phyloP scores from a whole-genome alignment of 1,284 basidiomycete species.

The Coriolopsis trogii region DNA sequence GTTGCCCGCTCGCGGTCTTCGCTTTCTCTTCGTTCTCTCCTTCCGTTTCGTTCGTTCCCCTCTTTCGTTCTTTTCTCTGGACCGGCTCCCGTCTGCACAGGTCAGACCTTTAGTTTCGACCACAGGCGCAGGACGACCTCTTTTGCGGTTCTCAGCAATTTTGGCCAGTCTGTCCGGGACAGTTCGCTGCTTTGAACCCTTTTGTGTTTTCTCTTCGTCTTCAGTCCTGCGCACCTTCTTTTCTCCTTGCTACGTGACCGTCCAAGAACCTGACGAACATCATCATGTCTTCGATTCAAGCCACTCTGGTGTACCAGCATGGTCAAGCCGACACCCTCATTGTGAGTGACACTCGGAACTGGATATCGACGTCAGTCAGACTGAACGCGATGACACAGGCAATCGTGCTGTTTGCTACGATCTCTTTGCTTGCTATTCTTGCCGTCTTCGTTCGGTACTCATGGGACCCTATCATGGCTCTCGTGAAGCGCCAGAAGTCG shows the following conservation, averaged over 20 bases:
- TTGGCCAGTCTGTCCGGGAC: conserved; percentile 39
- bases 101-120: conserved; percentile 35
- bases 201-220: conserved; percentile 21
- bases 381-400: conserved; percentile 36
- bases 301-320: conserved; percentile 26
- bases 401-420: conserved; percentile 53
- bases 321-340: conserved; percentile 44
- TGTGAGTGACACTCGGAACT: conserved; percentile 38
- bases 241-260: conserved; percentile 10
- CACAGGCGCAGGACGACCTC: conserved; percentile 41
- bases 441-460: conserved; percentile 47
- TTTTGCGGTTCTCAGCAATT: conserved; percentile 31
- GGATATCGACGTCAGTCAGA: not conserved
- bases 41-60: conserved; percentile 27
- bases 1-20: conserved; percentile 17
- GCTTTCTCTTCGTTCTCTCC: conserved; percentile 28
- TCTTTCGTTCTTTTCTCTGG: conserved; percentile 38
- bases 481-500: conserved; percentile 24
- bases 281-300: conserved; percentile 25
- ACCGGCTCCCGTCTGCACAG: conserved; percentile 46
- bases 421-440: conserved; percentile 53
- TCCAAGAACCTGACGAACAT: conserved; percentile 20
- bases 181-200: conserved; percentile 26
- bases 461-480: conserved; percentile 41
- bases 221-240: conserved; percentile 19